Conservation (phyloP, 345 rosid genomes). For the Eutrema yunnanense region DNA sequence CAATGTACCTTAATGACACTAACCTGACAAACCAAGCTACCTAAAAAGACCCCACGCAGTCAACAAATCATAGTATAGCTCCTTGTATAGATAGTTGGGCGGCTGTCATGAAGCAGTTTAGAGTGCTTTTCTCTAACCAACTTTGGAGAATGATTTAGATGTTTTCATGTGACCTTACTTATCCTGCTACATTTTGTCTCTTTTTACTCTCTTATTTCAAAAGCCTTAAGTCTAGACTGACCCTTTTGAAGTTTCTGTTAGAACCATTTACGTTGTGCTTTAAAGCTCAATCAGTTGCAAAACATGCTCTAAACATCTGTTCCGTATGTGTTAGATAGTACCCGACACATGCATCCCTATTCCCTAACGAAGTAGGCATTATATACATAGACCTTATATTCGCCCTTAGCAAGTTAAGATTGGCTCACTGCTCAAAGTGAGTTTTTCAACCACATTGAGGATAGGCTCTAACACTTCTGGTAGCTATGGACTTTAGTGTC, state of each 20-base stretch:
- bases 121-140: neutral
- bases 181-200: neutral
- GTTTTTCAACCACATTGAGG: neutral
- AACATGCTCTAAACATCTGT: neutral
- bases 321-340: neutral
- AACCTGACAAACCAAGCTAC: constrained; percentile 10
- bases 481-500: neutral
- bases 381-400: neutral
- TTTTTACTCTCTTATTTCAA: neutral
- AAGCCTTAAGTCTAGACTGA: neutral
- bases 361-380: neutral
- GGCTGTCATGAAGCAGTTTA: neutral
- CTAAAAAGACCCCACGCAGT: neutral
- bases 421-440: neutral
- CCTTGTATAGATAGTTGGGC: neutral
- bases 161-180: neutral
- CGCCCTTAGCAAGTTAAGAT: neutral
- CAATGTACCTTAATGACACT: neutral
- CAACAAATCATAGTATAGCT: neutral
- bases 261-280: neutral
- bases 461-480: neutral
- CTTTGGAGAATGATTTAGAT: constrained; percentile 4
- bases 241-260: neutral
- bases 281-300: neutral
- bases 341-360: neutral